phyloP scores from a whole-genome alignment of 805 yeast genomes.

The Schwanniomyces sp. region DNA sequence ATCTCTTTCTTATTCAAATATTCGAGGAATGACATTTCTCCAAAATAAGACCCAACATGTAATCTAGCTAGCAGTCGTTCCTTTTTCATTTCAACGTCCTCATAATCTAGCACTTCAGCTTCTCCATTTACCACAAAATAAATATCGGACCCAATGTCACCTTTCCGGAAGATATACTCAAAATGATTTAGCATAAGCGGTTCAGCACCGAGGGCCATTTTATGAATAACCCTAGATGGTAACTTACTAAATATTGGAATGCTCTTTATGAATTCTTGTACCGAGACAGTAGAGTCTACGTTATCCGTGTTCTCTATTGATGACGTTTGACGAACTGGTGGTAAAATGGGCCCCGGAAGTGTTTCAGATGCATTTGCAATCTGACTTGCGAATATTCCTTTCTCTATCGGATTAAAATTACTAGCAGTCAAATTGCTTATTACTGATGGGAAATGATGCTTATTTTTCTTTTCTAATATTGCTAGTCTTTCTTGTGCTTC shows the following conservation, averaged over 20 bases:
- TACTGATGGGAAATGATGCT: constrained; percentile 13
- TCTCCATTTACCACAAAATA: constrained; percentile 68
- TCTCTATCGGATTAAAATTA: neutral
- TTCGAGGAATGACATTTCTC: constrained; percentile 71
- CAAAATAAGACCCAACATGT: constrained; percentile 65
- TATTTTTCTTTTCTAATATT: constrained; percentile 62
- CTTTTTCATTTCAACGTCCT: constrained; percentile 14
- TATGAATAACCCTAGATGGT: constrained; percentile 61
- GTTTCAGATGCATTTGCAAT: constrained; percentile 5
- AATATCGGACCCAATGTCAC: constrained; percentile 61
- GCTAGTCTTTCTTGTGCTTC: constrained; percentile 79
- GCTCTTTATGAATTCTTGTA: constrained; percentile 57
- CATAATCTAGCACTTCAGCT: constrained; percentile 59
- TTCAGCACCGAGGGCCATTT: constrained; percentile 63
- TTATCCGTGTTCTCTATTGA: constrained; percentile 13
- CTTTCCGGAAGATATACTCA: constrained; percentile 60
- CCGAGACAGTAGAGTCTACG: constrained; percentile 55
- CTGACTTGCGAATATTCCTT: constrained; percentile 2
- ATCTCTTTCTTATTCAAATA: constrained; percentile 34
- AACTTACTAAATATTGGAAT: constrained; percentile 59
- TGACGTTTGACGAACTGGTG: constrained; percentile 3
- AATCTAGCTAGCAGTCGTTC: constrained; percentile 56
- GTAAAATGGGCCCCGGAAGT: constrained; percentile 7
- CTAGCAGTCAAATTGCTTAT: neutral
- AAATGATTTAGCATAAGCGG: constrained; percentile 53